phyloP scores from a whole-genome alignment of 768 basidiomycete genomes.

The Tulasnella sp. region DNA sequence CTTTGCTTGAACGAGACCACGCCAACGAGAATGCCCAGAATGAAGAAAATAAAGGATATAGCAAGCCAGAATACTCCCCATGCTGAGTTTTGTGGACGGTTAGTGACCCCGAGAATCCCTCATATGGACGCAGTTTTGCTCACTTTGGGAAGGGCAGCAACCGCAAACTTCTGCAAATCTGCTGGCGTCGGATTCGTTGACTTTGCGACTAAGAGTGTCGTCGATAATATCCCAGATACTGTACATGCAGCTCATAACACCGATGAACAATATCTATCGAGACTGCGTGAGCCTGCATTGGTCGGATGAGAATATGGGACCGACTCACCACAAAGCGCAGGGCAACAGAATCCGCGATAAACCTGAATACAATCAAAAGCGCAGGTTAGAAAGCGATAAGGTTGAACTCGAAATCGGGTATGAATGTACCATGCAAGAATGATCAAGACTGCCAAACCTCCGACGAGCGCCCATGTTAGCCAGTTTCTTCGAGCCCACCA shows the following conservation, averaged over 20 bases:
- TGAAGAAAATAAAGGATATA: slow-evolving; percentile 73
- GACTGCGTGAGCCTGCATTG: not conserved
- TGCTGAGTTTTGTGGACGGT: slow-evolving; percentile 49
- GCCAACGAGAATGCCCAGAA: slow-evolving; percentile 73
- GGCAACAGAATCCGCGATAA: slow-evolving; percentile 71
- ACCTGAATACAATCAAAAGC: slow-evolving; percentile 49
- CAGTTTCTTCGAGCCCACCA: slow-evolving; percentile 64
- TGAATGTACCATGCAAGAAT: slow-evolving; percentile 27
- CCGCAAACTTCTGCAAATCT: slow-evolving; percentile 81
- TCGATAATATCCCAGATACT: slow-evolving; percentile 87
- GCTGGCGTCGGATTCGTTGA: slow-evolving; percentile 85
- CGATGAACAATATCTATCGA: slow-evolving; percentile 73
- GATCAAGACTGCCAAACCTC: not conserved
- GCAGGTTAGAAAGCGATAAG: not conserved
- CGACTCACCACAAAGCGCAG: slow-evolving; percentile 71
- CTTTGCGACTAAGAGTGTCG: slow-evolving; percentile 78
- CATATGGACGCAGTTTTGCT: slow-evolving; percentile 16
- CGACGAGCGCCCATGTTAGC: slow-evolving; percentile 47
- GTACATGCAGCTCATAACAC: slow-evolving; percentile 86
- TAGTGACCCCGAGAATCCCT: not conserved
- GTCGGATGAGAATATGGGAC: not conserved
- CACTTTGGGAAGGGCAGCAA: slow-evolving; percentile 82
- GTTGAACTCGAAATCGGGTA: not conserved
- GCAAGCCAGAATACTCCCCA: slow-evolving; percentile 92
- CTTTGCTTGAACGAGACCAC: slow-evolving; percentile 76